phyloP scores from a whole-genome alignment of 495 filamentous ascomycete species.

The Trichoderma virens region DNA sequence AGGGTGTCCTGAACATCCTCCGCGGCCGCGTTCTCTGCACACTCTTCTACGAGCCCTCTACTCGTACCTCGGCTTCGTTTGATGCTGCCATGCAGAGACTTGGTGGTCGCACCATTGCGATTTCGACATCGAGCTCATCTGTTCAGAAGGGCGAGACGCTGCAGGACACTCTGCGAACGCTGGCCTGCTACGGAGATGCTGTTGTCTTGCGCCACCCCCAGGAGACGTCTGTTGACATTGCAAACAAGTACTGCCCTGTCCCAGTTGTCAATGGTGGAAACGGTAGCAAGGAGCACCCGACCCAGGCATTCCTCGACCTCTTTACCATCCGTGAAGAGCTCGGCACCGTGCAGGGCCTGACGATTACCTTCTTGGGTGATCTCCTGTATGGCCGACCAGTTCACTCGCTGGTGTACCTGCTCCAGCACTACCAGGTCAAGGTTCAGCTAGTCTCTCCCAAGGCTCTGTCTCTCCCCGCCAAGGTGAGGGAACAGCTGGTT shows the following conservation, averaged over 20 bases:
- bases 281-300: conserved; percentile 89
- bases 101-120: conserved; percentile 71
- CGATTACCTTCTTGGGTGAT: conserved; percentile 92
- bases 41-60: conserved; percentile 97
- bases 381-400: conserved; percentile 89
- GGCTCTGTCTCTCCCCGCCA: conserved; percentile 65
- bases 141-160: conserved; percentile 89
- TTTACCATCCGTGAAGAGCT: conserved; percentile 98
- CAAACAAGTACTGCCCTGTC: conserved; percentile 76
- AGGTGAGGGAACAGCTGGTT: conserved; percentile 62
- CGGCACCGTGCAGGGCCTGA: conserved; percentile 86
- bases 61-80: conserved; percentile 90
- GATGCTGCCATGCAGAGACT: conserved; percentile 97
- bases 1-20: conserved; percentile 80
- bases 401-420: conserved; percentile 86
- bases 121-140: conserved; percentile 72
- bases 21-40: conserved; percentile 79
- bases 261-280: conserved; percentile 97
- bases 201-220: conserved; percentile 89
- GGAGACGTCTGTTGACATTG: conserved; percentile 65
- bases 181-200: conserved; percentile 90
- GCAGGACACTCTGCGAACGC: conserved; percentile 86
- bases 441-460: conserved; percentile 85
- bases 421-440: conserved; percentile 87
- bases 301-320: conserved; percentile 95